Evolutionary conservation across 2,329 filamentous ascomycete species (phyloP).

Genomic region (Teratosphaeria pseudoeucalypti): DNA sequence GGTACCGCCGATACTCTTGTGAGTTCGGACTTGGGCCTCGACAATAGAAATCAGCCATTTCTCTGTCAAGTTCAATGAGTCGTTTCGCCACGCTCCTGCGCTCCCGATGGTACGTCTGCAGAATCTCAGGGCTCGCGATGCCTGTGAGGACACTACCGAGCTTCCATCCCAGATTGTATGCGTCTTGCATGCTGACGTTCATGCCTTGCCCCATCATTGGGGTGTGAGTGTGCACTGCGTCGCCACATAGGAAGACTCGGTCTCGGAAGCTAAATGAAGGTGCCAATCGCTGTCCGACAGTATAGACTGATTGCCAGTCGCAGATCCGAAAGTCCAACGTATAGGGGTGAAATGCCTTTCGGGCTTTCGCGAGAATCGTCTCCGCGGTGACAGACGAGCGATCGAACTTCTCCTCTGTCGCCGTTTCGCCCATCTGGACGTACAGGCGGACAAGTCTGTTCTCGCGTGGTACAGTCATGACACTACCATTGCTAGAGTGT

Average conservation of each 20-base stretch:
- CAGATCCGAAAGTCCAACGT: conserved; percentile 23
- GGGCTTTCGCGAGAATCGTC: conserved; percentile 48
- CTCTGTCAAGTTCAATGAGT: conserved; percentile 48
- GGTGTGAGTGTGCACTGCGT: conserved; percentile 27
- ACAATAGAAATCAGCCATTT: conserved; percentile 11
- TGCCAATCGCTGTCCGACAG: conserved; percentile 58
- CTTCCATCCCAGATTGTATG: conserved; percentile 33
- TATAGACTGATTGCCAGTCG: conserved; percentile 50
- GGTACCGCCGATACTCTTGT: conserved; percentile 8
- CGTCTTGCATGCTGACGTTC: conserved; percentile 64
- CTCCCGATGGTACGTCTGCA: conserved; percentile 42
- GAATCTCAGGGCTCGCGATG: conserved; percentile 29
- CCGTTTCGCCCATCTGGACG: conserved; percentile 21
- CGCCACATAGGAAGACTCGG: conserved; percentile 32
- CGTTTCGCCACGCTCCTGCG: conserved; percentile 50
- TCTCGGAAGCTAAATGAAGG: conserved; percentile 42
- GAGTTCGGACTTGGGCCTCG: conserved; percentile 1
- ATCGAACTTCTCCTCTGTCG: conserved; percentile 43
- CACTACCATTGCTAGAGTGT: conserved; percentile 55
- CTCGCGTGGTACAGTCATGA: conserved; percentile 68
- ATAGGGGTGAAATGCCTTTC: conserved; percentile 55
- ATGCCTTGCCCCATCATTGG: conserved; percentile 43
- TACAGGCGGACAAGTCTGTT: conserved; percentile 15
- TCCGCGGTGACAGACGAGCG: conserved; percentile 57
- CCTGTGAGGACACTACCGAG: conserved; percentile 28